Evolutionary conservation across 495 filamentous ascomycete genomes (phyloP).

Genomic region (Penicillium dipodomyicola): DNA sequence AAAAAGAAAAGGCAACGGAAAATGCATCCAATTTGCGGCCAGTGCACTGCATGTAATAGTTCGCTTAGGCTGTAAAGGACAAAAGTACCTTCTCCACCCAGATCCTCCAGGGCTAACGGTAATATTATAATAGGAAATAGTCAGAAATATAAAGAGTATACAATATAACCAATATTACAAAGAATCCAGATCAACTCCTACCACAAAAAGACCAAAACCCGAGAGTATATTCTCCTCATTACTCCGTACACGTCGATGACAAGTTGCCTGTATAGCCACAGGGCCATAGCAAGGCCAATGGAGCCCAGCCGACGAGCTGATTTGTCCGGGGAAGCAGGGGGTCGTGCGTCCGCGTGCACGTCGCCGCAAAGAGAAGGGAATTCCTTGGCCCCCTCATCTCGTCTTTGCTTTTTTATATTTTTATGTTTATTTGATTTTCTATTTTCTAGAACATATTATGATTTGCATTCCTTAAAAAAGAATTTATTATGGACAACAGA

Average conservation of each 20-base stretch:
- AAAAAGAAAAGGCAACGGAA: slow-evolving; percentile 26
- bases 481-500: slow-evolving; percentile 1
- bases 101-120: no score
- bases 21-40: slow-evolving; percentile 35
- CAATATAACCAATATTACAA: background rate
- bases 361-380: slow-evolving; percentile 43
- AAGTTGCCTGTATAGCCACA: slow-evolving; percentile 15
- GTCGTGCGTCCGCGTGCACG: slow-evolving; percentile 35
- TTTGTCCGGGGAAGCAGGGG: slow-evolving; percentile 46
- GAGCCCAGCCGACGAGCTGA: slow-evolving; percentile 25
- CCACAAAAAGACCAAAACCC: background rate
- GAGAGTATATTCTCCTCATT: slow-evolving; percentile 14
- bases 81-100: slow-evolving; percentile 27
- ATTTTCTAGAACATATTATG: slow-evolving; percentile 3
- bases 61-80: slow-evolving; percentile 29
- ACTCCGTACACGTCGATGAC: no score
- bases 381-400: slow-evolving; percentile 22
- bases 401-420: slow-evolving; percentile 4
- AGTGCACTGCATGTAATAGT: slow-evolving; percentile 37
- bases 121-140: background rate
- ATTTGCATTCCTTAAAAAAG: slow-evolving; percentile 2
- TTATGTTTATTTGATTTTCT: background rate
- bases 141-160: background rate
- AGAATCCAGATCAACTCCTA: background rate
- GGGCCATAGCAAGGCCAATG: slow-evolving; percentile 3